Evolutionary conservation across 331 rosid genomes (phyloP), one percentile per base, ranked within the genome.

Genomic region (Dryas integrifolia): DNA sequence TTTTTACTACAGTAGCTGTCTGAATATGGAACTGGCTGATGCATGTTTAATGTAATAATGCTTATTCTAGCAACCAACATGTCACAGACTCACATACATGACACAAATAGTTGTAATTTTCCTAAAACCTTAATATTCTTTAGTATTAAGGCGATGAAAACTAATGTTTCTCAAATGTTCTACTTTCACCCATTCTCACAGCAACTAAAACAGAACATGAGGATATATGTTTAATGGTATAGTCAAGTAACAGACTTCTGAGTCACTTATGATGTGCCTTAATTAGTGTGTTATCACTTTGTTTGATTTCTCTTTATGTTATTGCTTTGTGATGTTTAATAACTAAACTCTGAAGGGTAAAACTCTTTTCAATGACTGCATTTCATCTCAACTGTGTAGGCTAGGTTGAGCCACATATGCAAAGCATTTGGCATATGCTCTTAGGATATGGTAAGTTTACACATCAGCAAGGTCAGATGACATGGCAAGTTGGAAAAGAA

Each of bases 401-500:
- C 67, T 86, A 50, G 73, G 51, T 41, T 15, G 47, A 68, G 75
- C 61, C 82, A 39, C 4, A 26, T 45, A 41, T 61, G 58, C 7
- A 64, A 46, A 49, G 60, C 18, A 40, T 51, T 74, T 67, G 47
- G 68, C 78, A 66, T 60, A 76, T 56, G 74, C 21, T 41, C 61
- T 63, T 7, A 76, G 58, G 61, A 74, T 58, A 68, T 60, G 76
- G 43, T 39, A 4, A 62, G 70, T 52, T 51, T 72, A 81, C 86
- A 81, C 68, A 74, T 84, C 83, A 84, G 79, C 82, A 82, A 40
- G 59, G 72, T 39, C 3, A 65, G 72, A 40, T 79, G 81, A 82
- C 49, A 82, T 72, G 92, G 89, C 80, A 52, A 43, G 57, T 68
- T 26, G 45, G 66, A 45, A 71, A 44, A 44, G 65, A 16, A n/a